Evolutionary conservation across 495 filamentous ascomycete genomes (phyloP), one percentile per base, ranked within the genome.

Genomic region (Tuber calosporum): DNA sequence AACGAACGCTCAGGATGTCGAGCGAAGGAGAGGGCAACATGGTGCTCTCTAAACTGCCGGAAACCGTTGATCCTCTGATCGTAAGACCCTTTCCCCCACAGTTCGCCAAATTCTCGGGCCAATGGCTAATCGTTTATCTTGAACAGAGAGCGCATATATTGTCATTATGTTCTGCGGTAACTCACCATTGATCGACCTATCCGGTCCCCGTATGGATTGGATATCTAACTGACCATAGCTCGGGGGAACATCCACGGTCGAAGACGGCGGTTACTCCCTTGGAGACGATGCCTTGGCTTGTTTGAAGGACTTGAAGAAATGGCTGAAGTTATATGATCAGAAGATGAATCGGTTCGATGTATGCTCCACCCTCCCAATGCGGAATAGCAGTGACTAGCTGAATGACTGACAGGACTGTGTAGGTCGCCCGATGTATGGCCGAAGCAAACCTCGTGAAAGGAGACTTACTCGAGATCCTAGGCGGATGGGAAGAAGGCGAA

Each of bases 281-380:
- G 96, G 96, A 80, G 94, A 98, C 81, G 94, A 97, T 83, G 93
- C 96, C 11, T 83, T 96, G 75, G 92, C 94, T 69, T 94, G 92
- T 83, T 86, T 99, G 71, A 91, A 93, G 70, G 96, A 99, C 83
- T 86, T 98, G 62, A 93, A 92, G 77, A 90, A 89, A 87, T 98
- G 96, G 96, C 84, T 99, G 78, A 93, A 91, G 81, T 86, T 96
- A 73, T 96, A 96, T 86, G 96, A 99, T 81, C 91, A 96, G 81
- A 96, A 95, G 82, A 88, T 90, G 71, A 96, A 96, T 79, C 90
- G 95, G 72, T 90, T 96, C 87, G 96, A 99, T 83, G 96, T 98
- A 48, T 39, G 15, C 48, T 7, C 48, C 38, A 41, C 26, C 41
- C n/a, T 6, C 9, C 26, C 26, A 34, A 62, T 45, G 5, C 39